Percentiles rank a stretch among this genome's conserved stretches.
phyloP scores from a whole-genome alignment of 495 filamentous ascomycete genomes.

The Cercophora scortea region DNA sequence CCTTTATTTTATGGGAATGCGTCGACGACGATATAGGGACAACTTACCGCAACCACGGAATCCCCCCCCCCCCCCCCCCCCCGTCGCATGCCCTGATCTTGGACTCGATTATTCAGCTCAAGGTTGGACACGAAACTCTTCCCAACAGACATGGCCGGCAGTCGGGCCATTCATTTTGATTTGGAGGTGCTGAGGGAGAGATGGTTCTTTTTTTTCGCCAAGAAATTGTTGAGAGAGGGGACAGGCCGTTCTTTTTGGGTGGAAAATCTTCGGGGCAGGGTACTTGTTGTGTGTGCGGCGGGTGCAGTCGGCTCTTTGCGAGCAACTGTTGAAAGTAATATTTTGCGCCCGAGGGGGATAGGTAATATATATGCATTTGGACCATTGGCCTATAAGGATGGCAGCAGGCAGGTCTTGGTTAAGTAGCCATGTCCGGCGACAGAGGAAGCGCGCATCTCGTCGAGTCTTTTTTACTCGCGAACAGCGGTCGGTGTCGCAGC shows the following conservation, averaged over 20 bases:
- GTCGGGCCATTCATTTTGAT: not conserved
- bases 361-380: not conserved
- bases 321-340: not conserved
- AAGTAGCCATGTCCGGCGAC: not conserved
- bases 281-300: too few species aligned
- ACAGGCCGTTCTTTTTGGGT: too few species aligned
- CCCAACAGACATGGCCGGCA: not conserved
- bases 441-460: not conserved
- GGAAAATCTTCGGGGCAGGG: too few species aligned
- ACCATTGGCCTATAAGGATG: not conserved
- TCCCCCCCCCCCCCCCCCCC: too few species aligned
- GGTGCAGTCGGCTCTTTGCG: not conserved
- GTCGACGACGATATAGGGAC: constrained; percentile 22
- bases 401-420: not conserved
- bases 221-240: too few species aligned
- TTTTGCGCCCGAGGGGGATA: not conserved
- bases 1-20: constrained; percentile 25
- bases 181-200: not conserved
- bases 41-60: not conserved
- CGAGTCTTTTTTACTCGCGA: too few species aligned
- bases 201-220: too few species aligned
- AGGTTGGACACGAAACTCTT: not conserved
- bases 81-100: constrained; percentile 3
- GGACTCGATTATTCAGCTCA: constrained; percentile 1
- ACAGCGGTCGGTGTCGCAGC: too few species aligned